A percentile compares a stretch with the other conserved stretches of the same genome.
Conservation (phyloP, 306 rosid species). For the Quercus ilex region DNA sequence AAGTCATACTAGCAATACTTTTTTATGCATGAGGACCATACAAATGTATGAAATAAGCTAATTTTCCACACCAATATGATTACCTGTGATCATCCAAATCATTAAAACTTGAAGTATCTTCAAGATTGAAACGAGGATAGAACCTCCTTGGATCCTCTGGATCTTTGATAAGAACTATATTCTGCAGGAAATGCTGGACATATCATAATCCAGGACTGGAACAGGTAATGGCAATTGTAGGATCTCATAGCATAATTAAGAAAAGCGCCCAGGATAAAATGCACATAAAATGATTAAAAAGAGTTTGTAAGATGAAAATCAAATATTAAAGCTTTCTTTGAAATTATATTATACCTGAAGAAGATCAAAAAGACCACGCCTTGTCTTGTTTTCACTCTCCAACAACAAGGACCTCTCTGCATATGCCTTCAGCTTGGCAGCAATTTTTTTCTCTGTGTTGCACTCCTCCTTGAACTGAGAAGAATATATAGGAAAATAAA, state of each 20-base stretch:
- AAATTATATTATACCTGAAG: slow-evolving; percentile 47
- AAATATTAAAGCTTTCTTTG: not conserved
- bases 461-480: slow-evolving; percentile 88
- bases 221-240: not conserved
- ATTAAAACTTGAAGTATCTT: slow-evolving; percentile 77
- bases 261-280: slow-evolving; percentile 1
- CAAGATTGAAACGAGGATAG: slow-evolving; percentile 95
- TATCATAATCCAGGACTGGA: slow-evolving; percentile 18
- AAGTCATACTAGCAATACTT: not conserved
- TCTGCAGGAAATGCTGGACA: slow-evolving; percentile 52
- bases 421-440: slow-evolving; percentile 66
- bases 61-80: slow-evolving; percentile 5
- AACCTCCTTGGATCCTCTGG: slow-evolving; percentile 77
- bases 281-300: not conserved
- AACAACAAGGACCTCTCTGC: slow-evolving; percentile 50
- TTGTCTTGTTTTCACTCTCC: slow-evolving; percentile 55
- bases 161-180: slow-evolving; percentile 79
- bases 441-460: slow-evolving; percentile 83
- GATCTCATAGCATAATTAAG: not conserved
- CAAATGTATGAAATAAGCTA: slow-evolving; percentile 1
- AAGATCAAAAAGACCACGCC: slow-evolving; percentile 73
- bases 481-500: slow-evolving; percentile 9
- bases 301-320: not conserved
- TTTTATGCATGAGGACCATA: not conserved
- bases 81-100: slow-evolving; percentile 92